Evolutionary conservation across 129 eudicot genomes (phyloP).

Genomic region (Heracleum sosnowskyi): DNA sequence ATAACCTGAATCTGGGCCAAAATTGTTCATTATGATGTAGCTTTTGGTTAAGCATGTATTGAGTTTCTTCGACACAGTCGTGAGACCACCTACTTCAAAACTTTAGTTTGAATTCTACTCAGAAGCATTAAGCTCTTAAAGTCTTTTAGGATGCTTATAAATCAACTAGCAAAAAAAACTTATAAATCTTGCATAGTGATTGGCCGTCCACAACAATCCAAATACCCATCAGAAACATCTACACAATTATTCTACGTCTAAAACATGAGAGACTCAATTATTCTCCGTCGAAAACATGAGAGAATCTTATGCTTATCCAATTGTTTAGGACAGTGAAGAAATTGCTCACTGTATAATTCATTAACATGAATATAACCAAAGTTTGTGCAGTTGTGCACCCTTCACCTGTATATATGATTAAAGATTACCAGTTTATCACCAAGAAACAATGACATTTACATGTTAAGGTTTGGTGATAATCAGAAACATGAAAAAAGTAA

Average conservation of each 20-base stretch:
- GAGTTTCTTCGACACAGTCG: too few relatives aligned
- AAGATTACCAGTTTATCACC: background rate
- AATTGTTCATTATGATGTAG: background rate
- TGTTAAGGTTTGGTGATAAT: background rate
- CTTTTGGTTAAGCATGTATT: background rate
- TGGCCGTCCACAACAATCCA: conserved; percentile 39
- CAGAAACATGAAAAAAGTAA: background rate
- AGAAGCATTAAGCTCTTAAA: too few relatives aligned
- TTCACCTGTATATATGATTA: background rate
- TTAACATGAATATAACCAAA: background rate
- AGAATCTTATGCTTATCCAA: background rate
- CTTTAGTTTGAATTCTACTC: too few relatives aligned
- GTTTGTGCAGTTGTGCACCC: conserved; percentile 1
- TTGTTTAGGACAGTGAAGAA: background rate
- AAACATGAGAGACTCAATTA: background rate
- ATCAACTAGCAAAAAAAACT: too few relatives aligned
- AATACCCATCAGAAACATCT: conserved; percentile 47
- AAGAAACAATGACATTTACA: background rate
- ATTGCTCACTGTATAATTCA: background rate
- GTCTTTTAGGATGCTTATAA: too few relatives aligned
- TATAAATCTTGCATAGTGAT: conserved; percentile 28
- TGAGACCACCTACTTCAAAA: too few relatives aligned
- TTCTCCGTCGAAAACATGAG: background rate
- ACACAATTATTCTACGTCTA: background rate
- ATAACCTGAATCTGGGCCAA: background rate